Evolutionary conservation across 331 rosid genomes (phyloP).

Genomic region (Acacia concinna): DNA sequence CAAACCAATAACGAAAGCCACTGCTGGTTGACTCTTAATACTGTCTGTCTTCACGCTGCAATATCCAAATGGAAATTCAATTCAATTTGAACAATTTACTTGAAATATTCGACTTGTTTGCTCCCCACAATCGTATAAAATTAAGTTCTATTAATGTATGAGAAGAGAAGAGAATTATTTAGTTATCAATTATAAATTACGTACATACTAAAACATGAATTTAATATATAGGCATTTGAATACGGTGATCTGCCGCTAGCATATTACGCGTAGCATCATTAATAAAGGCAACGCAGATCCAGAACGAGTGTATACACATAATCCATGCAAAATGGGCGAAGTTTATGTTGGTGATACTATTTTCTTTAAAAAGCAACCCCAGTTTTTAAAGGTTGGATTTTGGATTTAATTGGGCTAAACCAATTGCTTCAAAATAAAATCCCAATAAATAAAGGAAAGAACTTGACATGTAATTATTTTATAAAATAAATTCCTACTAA

Average conservation of each 20-base stretch:
- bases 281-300: not conserved
- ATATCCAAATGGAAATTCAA: not conserved
- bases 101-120: not conserved
- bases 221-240: not conserved
- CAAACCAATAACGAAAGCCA: not conserved
- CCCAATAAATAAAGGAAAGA: no score
- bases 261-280: not conserved
- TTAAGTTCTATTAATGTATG: not conserved
- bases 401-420: no score
- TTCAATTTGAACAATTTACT: not conserved
- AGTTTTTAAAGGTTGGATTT: no score
- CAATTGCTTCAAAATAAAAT: no score
- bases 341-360: not conserved
- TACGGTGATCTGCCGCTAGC: not conserved
- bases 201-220: not conserved
- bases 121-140: not conserved
- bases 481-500: no score
- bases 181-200: not conserved
- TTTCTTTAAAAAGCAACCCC: not conserved
- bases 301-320: not conserved
- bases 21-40: no score
- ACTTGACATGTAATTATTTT: no score
- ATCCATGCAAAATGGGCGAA: not conserved
- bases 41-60: not conserved
- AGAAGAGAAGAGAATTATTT: not conserved